Percentiles rank a stretch among this genome's conserved stretches.
phyloP scores from a whole-genome alignment of 2,329 filamentous ascomycete genomes.

The Amylocarpus encephaloides region DNA sequence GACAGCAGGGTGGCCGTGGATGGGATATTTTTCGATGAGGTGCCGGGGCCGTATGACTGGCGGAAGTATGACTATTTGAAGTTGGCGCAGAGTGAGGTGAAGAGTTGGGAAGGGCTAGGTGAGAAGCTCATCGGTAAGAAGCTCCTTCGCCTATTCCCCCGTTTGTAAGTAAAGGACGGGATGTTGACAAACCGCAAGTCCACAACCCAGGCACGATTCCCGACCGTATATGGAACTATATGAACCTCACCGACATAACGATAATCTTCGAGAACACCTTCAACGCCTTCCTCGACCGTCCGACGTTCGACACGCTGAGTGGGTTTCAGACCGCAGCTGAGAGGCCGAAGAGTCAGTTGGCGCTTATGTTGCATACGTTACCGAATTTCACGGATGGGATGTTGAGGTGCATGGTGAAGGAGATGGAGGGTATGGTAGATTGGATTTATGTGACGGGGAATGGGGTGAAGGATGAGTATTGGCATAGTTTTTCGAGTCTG shows the following conservation, averaged over 20 bases:
- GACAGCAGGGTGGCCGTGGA: neutral
- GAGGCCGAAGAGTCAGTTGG: neutral
- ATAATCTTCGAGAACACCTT: neutral
- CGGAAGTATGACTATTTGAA: neutral
- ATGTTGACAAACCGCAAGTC: neutral
- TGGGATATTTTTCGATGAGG: neutral
- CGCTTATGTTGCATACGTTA: neutral
- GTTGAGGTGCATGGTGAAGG: neutral
- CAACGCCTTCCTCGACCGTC: neutral
- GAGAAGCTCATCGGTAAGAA: neutral
- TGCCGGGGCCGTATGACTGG: neutral
- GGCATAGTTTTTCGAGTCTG: neutral
- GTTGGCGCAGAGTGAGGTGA: neutral
- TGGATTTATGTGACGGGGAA: neutral
- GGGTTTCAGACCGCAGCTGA: neutral
- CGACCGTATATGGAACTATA: neutral
- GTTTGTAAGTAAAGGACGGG: neutral
- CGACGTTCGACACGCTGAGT: neutral
- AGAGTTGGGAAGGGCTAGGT: neutral
- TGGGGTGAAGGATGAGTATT: neutral
- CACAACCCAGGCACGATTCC: neutral
- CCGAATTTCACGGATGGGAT: neutral
- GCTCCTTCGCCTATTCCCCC: too few relatives aligned
- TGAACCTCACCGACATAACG: neutral
- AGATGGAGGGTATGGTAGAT: neutral